Conservation (phyloP, 148 eudicot species). For the Agrostemma githago region DNA sequence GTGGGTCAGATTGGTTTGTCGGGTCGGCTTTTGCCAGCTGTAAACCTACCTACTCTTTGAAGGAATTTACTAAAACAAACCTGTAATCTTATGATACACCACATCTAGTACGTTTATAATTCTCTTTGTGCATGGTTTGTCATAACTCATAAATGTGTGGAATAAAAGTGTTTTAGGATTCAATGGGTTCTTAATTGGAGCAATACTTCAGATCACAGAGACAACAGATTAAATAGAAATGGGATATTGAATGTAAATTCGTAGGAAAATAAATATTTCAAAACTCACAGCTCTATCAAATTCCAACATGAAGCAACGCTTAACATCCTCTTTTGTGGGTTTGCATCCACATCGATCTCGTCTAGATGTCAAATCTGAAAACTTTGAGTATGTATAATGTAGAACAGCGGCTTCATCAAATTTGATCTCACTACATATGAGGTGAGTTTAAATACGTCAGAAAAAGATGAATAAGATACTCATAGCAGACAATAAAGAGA, state of each 20-base stretch:
- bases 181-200: neutral
- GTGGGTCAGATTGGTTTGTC: no score
- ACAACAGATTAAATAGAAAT: slow-evolving; percentile 3
- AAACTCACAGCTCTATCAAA: slow-evolving; percentile 84
- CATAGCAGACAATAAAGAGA: neutral
- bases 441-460: slow-evolving; percentile 2
- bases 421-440: slow-evolving; percentile 62
- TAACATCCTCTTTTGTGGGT: slow-evolving; percentile 93
- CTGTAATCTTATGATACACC: neutral
- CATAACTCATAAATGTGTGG: neutral
- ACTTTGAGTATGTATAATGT: slow-evolving; percentile 82
- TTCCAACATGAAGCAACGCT: slow-evolving; percentile 92
- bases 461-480: neutral
- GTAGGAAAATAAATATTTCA: neutral
- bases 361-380: slow-evolving; percentile 88
- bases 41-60: neutral
- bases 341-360: slow-evolving; percentile 97
- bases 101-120: neutral
- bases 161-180: neutral
- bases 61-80: neutral
- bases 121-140: neutral
- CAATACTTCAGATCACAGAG: neutral
- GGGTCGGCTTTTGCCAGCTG: no score
- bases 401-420: slow-evolving; percentile 89
- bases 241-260: neutral